Percentiles rank a stretch among this genome's conserved stretches.
Evolutionary conservation across 2,329 filamentous ascomycete species (phyloP).

Genomic region (Aureobasidium lini): DNA sequence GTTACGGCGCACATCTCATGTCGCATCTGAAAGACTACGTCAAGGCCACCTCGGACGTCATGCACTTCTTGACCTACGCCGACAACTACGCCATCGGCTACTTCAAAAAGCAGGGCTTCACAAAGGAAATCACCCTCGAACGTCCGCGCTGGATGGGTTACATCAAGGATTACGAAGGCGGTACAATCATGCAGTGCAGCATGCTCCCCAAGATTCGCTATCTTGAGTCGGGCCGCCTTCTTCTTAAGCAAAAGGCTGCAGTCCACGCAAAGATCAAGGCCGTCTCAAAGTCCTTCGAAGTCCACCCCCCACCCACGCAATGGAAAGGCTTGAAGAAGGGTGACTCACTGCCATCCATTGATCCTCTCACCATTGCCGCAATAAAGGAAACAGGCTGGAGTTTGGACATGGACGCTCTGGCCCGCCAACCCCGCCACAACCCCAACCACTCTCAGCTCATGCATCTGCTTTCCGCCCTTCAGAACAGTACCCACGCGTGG

Average conservation of each 20-base stretch:
- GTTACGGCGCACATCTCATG: constrained; percentile 97
- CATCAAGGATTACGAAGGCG: constrained; percentile 98
- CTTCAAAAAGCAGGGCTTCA: constrained; percentile 98
- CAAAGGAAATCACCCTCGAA: constrained; percentile 92
- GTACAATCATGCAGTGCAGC: constrained; percentile 97
- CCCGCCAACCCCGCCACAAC: constrained; percentile 87
- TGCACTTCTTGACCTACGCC: constrained; percentile 98
- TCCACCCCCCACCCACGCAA: constrained; percentile 76
- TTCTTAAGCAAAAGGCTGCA: constrained; percentile 93
- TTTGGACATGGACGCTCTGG: constrained; percentile 93
- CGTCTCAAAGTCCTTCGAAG: constrained; percentile 78
- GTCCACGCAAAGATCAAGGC: constrained; percentile 92
- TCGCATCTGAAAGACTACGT: constrained; percentile 97
- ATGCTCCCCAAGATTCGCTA: constrained; percentile 96
- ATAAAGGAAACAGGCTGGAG: constrained; percentile 92
- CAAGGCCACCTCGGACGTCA: constrained; percentile 90
- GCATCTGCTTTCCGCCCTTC: constrained; percentile 86
- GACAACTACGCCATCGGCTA: constrained; percentile 99
- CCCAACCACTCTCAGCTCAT: constrained; percentile 94
- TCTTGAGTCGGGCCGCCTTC: constrained; percentile 84
- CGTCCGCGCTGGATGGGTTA: constrained; percentile 96
- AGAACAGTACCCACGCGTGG: constrained; percentile 90
- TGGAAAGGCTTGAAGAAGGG: constrained; percentile 61
- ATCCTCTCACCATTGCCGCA: constrained; percentile 77
- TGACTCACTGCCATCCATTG: constrained; percentile 54